A percentile compares a stretch with the other conserved stretches of the same genome.
Conservation (phyloP, 352 stramenopile genomes). For the Globisporangium paddicum region DNA sequence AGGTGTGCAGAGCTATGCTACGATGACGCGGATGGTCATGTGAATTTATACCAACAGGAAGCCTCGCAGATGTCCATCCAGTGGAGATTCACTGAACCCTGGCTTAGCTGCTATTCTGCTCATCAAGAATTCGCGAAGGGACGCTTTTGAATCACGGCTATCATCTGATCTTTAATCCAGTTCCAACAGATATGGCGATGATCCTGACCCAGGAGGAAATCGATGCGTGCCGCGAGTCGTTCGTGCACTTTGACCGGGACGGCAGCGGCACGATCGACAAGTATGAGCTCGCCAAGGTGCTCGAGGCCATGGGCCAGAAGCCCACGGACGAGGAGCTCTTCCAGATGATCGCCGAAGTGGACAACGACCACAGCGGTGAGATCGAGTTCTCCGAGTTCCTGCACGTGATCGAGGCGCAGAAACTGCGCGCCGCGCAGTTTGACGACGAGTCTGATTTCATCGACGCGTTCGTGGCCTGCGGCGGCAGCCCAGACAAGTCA, state of each 20-base stretch:
- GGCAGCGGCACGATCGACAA: slow-evolving; percentile 95
- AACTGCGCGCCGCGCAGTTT: slow-evolving; percentile 91
- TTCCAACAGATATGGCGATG: slow-evolving; percentile 40
- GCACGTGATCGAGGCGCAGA: slow-evolving; percentile 96
- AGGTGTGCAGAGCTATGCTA: no score
- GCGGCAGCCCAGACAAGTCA: slow-evolving; percentile 88
- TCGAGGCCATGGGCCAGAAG: slow-evolving; percentile 97
- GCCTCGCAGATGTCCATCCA: not conserved
- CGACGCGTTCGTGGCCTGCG: slow-evolving; percentile 95
- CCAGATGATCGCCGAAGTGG: slow-evolving; percentile 95
- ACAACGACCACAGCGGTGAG: slow-evolving; percentile 91
- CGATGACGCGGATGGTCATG: no score
- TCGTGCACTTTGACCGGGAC: slow-evolving; percentile 97
- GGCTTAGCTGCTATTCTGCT: not conserved
- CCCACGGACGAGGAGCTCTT: slow-evolving; percentile 97
- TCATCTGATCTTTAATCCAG: not conserved
- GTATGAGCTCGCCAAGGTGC: slow-evolving; percentile 90
- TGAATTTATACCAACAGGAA: not conserved
- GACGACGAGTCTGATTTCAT: slow-evolving; percentile 97
- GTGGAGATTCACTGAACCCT: not conserved
- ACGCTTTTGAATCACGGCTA: not conserved
- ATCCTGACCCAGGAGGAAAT: slow-evolving; percentile 95
- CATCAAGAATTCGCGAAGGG: not conserved
- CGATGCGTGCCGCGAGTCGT: slow-evolving; percentile 94
- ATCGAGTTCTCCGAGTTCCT: slow-evolving; percentile 98